Percentiles rank a stretch among this genome's conserved stretches.
phyloP scores from a whole-genome alignment of 2,329 filamentous ascomycete genomes.

The Fusarium sp. region DNA sequence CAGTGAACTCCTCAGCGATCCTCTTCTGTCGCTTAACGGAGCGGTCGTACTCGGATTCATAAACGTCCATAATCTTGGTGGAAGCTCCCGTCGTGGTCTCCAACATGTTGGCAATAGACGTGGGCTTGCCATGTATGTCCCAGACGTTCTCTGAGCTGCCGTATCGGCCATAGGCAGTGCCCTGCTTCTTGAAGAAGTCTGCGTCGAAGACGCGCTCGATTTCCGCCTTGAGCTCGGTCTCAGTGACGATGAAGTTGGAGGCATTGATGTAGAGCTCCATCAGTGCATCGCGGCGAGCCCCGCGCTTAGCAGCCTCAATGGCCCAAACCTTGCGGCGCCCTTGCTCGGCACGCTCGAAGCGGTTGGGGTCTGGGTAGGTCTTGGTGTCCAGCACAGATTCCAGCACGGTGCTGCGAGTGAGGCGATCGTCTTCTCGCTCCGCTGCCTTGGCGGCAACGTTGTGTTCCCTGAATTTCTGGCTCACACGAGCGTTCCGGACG shows the following conservation, averaged over 20 bases:
- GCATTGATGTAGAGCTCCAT: conserved; percentile 93
- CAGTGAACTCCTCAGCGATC: conserved; percentile 70
- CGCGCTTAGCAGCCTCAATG: conserved; percentile 59
- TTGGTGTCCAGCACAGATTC: conserved; percentile 60
- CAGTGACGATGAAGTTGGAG: conserved; percentile 85
- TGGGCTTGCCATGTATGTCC: conserved; percentile 61
- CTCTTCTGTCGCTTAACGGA: conserved; percentile 65
- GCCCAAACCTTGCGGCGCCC: conserved; percentile 59
- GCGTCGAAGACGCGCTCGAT: conserved; percentile 83
- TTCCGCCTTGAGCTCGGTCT: conserved; percentile 78
- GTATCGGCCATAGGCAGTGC: conserved; percentile 42
- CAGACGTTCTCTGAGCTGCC: conserved; percentile 63
- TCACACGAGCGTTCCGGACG: conserved; percentile 53
- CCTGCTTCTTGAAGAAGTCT: conserved; percentile 61
- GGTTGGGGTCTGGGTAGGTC: conserved; percentile 71
- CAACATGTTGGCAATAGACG: conserved; percentile 60
- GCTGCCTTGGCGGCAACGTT: conserved; percentile 67
- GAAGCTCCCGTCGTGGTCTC: conserved; percentile 49
- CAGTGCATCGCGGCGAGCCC: conserved; percentile 75
- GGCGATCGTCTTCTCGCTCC: conserved; percentile 79
- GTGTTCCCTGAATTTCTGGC: conserved; percentile 60
- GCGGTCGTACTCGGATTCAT: conserved; percentile 55
- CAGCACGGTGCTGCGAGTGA: conserved; percentile 77
- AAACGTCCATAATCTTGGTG: conserved; percentile 51
- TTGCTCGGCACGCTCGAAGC: conserved; percentile 65